A percentile compares a stretch with the other conserved stretches of the same genome.
Conservation (phyloP, 805 yeast species). For the Soucietia sequanensis region DNA sequence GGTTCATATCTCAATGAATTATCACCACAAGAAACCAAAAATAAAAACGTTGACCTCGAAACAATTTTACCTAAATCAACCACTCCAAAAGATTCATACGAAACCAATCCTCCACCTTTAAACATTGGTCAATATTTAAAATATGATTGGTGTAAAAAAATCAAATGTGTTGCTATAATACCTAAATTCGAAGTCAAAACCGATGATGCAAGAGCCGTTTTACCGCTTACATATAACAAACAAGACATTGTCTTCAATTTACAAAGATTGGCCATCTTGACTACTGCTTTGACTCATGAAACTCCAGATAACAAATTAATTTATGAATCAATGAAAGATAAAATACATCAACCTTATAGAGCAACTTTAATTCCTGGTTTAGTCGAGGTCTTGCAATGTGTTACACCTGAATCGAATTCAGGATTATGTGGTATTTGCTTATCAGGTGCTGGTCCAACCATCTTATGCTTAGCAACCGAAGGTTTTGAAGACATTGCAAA, state of each 20-base stretch:
- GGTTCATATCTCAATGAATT: constrained; percentile 90
- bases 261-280: constrained; percentile 89
- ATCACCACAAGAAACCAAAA: constrained; percentile 63
- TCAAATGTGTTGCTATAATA: constrained; percentile 86
- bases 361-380: constrained; percentile 89
- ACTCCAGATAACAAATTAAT: constrained; percentile 82
- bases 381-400: constrained; percentile 69
- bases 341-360: constrained; percentile 96
- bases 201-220: constrained; percentile 84
- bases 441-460: constrained; percentile 98
- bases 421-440: constrained; percentile 93
- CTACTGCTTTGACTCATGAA: constrained; percentile 84
- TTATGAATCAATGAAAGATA: constrained; percentile 95
- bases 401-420: constrained; percentile 78
- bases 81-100: constrained; percentile 54
- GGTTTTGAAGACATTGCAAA: constrained; percentile 81
- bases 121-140: constrained; percentile 87
- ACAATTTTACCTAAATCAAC: constrained; percentile 75
- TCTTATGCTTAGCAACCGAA: constrained; percentile 86
- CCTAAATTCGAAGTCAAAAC: constrained; percentile 96
- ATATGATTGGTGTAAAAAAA: constrained; percentile 76
- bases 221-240: constrained; percentile 76
- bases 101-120: constrained; percentile 59
- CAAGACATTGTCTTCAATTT: constrained; percentile 87
- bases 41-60: constrained; percentile 81